Percentiles rank a stretch among this genome's conserved stretches.
phyloP scores from a whole-genome alignment of 495 filamentous ascomycete genomes.

The Penicillium pancosmium region DNA sequence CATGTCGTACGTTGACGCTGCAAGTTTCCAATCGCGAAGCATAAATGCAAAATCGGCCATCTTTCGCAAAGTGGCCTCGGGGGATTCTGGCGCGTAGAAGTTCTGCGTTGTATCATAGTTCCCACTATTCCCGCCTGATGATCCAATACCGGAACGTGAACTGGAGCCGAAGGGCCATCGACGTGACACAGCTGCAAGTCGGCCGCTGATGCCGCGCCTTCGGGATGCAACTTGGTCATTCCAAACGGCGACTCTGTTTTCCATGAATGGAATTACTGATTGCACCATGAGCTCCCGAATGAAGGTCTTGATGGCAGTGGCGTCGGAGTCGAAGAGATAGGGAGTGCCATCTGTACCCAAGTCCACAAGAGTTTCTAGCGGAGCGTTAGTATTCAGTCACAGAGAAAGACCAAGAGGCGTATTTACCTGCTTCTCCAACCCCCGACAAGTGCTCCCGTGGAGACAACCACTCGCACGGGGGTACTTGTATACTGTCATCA shows the following conservation, averaged over 20 bases:
- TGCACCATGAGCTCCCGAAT: conserved; percentile 92
- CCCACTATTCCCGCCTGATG: conserved; percentile 46
- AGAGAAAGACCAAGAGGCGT: neutral
- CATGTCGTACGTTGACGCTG: conserved; percentile 86
- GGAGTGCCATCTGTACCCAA: conserved; percentile 67
- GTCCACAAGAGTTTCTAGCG: conserved; percentile 52
- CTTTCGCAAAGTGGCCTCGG: conserved; percentile 90
- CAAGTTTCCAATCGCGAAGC: conserved; percentile 93
- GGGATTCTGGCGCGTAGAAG: conserved; percentile 79
- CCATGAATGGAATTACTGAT: conserved; percentile 92
- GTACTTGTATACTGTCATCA: conserved; percentile 84
- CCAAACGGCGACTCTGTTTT: conserved; percentile 85
- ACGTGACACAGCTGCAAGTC: conserved; percentile 90
- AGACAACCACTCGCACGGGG: conserved; percentile 83
- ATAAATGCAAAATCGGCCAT: conserved; percentile 95
- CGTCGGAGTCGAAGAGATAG: conserved; percentile 90
- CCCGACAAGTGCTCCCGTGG: conserved; percentile 81
- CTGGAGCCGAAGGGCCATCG: conserved; percentile 77
- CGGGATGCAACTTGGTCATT: conserved; percentile 97
- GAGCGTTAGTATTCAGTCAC: conserved; percentile 20
- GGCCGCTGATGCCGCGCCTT: conserved; percentile 80
- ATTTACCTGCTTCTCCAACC: conserved; percentile 63
- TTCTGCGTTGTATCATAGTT: conserved; percentile 80
- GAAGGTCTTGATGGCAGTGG: conserved; percentile 80
- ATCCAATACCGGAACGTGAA: conserved; percentile 46